Conservation (phyloP, 2,329 filamentous ascomycete species). For the Didymosphaeria variabile region DNA sequence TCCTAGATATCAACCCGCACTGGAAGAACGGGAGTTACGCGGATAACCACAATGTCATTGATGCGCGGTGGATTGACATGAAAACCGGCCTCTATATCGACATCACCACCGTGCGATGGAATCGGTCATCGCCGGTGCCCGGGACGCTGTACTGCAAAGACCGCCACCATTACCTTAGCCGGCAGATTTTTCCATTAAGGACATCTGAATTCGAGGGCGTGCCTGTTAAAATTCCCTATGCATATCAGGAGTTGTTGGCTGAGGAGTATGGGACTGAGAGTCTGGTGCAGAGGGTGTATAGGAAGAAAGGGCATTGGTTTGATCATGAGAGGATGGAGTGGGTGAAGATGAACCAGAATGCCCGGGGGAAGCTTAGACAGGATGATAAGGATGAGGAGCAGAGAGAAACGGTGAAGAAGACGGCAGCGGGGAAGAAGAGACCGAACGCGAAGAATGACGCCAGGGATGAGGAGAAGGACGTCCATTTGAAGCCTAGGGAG, state of each 20-base stretch:
- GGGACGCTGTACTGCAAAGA: conserved; percentile 60
- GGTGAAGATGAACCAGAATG: conserved; percentile 22
- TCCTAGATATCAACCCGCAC: conserved; percentile 68
- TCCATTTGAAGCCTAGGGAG: not conserved
- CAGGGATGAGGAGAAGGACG: not conserved
- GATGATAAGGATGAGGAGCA: conserved; percentile 10
- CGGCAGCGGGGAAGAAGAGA: not conserved
- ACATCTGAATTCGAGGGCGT: conserved; percentile 63
- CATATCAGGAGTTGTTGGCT: conserved; percentile 62
- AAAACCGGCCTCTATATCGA: conserved; percentile 69
- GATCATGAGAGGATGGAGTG: conserved; percentile 43
- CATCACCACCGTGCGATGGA: conserved; percentile 63
- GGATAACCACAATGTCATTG: conserved; percentile 65
- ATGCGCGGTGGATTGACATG: conserved; percentile 69
- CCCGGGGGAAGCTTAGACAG: conserved; percentile 5
- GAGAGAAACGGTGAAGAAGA: conserved; percentile 4
- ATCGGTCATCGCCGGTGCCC: not conserved
- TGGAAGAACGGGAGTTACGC: conserved; percentile 55
- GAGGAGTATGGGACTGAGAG: conserved; percentile 64
- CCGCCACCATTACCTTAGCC: conserved; percentile 61
- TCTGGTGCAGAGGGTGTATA: conserved; percentile 57
- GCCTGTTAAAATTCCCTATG: conserved; percentile 64
- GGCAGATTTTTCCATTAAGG: conserved; percentile 66
- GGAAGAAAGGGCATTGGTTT: conserved; percentile 51
- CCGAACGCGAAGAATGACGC: not conserved